Conservation (phyloP, 2,329 filamentous ascomycete genomes). For the Microdochium bolleyi region DNA sequence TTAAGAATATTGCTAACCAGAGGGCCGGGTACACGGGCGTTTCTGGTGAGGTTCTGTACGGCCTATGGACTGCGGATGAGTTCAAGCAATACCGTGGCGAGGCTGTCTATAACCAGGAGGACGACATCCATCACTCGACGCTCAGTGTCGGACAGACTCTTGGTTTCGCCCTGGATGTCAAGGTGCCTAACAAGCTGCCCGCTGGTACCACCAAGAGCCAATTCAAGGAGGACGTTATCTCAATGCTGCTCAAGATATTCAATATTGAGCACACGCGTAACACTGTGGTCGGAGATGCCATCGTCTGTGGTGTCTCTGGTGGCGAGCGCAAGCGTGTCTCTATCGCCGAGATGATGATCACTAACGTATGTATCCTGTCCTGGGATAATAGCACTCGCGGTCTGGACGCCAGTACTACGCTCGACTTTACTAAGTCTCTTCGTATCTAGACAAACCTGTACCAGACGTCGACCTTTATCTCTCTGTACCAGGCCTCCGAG, state of each 20-base stretch:
- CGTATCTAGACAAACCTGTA: constrained; percentile 78
- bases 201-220: constrained; percentile 62
- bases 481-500: constrained; percentile 78
- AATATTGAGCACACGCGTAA: constrained; percentile 84
- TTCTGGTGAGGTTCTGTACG: constrained; percentile 66
- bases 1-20: constrained; percentile 62
- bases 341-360: constrained; percentile 77
- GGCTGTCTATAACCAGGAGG: constrained; percentile 79
- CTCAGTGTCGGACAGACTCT: constrained; percentile 84
- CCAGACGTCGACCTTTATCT: constrained; percentile 77
- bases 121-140: constrained; percentile 78
- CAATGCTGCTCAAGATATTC: constrained; percentile 79
- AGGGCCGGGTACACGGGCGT: constrained; percentile 46
- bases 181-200: constrained; percentile 74
- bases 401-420: constrained; percentile 59
- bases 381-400: constrained; percentile 73
- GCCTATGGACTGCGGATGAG: constrained; percentile 61
- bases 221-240: constrained; percentile 70
- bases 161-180: constrained; percentile 76
- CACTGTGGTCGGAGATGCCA: constrained; percentile 77
- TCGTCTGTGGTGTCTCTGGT: constrained; percentile 72
- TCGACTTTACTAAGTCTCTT: constrained; percentile 61
- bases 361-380: constrained; percentile 60
- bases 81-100: constrained; percentile 75
- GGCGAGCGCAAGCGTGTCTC: constrained; percentile 74